Conservation (phyloP, 2,329 filamentous ascomycete genomes). For the Emmonsiellopsis sp. region DNA sequence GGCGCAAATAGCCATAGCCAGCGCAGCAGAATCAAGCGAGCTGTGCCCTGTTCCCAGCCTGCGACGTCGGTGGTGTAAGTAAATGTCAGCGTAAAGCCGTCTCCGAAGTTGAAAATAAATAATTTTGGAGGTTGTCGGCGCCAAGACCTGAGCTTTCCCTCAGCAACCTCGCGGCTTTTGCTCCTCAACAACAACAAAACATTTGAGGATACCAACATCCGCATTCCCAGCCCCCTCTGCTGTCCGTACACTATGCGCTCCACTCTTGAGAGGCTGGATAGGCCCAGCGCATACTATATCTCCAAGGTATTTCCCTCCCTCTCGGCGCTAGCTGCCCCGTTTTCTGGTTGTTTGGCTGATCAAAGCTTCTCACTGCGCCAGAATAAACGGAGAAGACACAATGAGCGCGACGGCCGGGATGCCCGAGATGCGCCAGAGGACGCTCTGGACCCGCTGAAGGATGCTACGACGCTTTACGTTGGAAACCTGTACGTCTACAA, state of each 20-base stretch:
- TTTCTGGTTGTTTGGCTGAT: not conserved
- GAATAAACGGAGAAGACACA: constrained; percentile 61
- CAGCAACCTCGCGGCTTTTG: not conserved
- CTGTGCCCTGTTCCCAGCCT: too few species aligned
- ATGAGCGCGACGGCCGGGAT: constrained; percentile 43
- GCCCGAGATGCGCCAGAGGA: constrained; percentile 38
- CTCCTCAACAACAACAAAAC: not conserved
- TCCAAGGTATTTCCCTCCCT: constrained; percentile 52
- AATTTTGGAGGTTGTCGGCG: not conserved
- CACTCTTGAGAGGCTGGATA: constrained; percentile 87
- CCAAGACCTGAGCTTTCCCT: constrained; percentile 2
- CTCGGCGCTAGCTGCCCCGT: not conserved
- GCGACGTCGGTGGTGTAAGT: too few species aligned
- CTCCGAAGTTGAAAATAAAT: not conserved
- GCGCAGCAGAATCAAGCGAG: too few species aligned
- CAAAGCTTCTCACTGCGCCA: constrained; percentile 23
- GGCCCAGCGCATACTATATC: constrained; percentile 86
- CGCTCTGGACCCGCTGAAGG: constrained; percentile 66
- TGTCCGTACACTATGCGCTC: constrained; percentile 18
- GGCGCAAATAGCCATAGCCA: too few species aligned
- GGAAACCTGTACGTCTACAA: constrained; percentile 67
- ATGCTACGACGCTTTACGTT: constrained; percentile 93
- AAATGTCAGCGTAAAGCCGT: too few species aligned
- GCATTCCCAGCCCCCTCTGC: not conserved
- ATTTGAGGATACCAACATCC: too few species aligned